Percentiles rank a stretch among this genome's conserved stretches.
Conservation (phyloP, 78 protist species). For the Chrysochromulina parva region DNA sequence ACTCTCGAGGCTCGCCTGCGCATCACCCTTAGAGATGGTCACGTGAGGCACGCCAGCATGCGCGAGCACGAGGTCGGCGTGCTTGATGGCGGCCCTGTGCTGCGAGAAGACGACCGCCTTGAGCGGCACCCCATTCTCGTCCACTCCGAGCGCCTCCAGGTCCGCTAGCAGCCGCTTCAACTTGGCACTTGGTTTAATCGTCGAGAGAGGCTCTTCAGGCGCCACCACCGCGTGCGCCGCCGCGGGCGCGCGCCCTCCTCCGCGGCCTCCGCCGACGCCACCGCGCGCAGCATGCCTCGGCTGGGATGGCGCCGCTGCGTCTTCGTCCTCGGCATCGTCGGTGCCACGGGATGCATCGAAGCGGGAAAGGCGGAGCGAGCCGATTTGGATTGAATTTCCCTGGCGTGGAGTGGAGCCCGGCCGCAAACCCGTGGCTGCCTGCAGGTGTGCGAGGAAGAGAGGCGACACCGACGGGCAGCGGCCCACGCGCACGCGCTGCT, state of each 20-base stretch:
- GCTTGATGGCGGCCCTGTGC: background rate
- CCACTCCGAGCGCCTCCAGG: background rate
- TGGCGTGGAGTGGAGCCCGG: background rate
- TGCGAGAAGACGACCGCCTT: conserved; percentile 22
- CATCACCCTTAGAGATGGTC: background rate
- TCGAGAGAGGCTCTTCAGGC: too few relatives aligned
- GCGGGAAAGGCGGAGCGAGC: too few relatives aligned
- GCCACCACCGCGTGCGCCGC: too few relatives aligned
- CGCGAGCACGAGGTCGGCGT: background rate
- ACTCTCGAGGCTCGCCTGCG: background rate
- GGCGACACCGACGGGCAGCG: background rate
- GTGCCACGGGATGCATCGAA: too few relatives aligned
- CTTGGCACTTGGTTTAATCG: background rate
- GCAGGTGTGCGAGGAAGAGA: background rate
- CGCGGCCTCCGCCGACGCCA: too few relatives aligned
- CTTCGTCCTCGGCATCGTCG: too few relatives aligned
- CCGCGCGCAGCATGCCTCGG: too few relatives aligned
- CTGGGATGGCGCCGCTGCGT: too few relatives aligned
- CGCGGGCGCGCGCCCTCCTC: too few relatives aligned
- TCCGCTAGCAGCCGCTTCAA: background rate
- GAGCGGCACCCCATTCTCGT: background rate
- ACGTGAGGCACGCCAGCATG: background rate
- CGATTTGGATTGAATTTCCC: too few relatives aligned
- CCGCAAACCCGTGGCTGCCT: background rate
- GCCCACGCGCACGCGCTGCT: background rate